Evolutionary conservation across 1,284 basidiomycete species (phyloP).

Genomic region (Marasmius tenuissimus): DNA sequence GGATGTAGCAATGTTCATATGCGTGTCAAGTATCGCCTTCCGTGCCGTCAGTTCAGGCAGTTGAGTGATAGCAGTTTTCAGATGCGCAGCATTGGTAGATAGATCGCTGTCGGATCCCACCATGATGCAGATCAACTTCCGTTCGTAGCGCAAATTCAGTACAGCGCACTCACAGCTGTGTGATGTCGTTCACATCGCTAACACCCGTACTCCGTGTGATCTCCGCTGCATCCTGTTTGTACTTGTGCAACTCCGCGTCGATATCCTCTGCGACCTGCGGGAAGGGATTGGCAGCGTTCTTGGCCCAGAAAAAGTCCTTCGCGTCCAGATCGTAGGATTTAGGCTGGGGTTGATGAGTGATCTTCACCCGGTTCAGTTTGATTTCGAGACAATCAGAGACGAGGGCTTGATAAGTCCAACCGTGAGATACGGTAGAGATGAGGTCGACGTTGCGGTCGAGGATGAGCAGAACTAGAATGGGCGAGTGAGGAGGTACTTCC

Average conservation of each 20-base stretch:
- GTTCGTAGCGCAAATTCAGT: not conserved
- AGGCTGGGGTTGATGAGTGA: slow-evolving; percentile 69
- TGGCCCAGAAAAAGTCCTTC: slow-evolving; percentile 99
- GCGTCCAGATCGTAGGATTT: slow-evolving; percentile 95
- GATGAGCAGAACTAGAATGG: slow-evolving; percentile 77
- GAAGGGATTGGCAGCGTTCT: slow-evolving; percentile 95
- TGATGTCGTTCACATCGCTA: slow-evolving; percentile 93
- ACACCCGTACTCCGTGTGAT: slow-evolving; percentile 96
- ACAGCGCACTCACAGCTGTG: slow-evolving; percentile 71
- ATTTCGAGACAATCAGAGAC: slow-evolving; percentile 98
- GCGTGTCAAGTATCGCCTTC: slow-evolving; percentile 95
- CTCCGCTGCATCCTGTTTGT: slow-evolving; percentile 97
- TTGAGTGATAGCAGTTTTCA: slow-evolving; percentile 98
- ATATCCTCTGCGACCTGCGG: slow-evolving; percentile 99
- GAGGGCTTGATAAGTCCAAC: slow-evolving; percentile 99
- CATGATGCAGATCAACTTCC: not conserved
- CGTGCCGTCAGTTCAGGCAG: slow-evolving; percentile 97
- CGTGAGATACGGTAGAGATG: slow-evolving; percentile 93
- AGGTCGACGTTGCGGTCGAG: slow-evolving; percentile 96
- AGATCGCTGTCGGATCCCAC: slow-evolving; percentile 50
- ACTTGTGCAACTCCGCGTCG: slow-evolving; percentile 88
- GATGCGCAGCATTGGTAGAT: slow-evolving; percentile 91
- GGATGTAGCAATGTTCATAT: slow-evolving; percentile 99
- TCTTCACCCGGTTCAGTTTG: slow-evolving; percentile 93
- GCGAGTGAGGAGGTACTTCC: slow-evolving; percentile 5